These are phyloP conservation scores for Ilex aquifolium DNA, from an alignment of 257 asterid genomes.

Conservation along the genomic window DNA sequence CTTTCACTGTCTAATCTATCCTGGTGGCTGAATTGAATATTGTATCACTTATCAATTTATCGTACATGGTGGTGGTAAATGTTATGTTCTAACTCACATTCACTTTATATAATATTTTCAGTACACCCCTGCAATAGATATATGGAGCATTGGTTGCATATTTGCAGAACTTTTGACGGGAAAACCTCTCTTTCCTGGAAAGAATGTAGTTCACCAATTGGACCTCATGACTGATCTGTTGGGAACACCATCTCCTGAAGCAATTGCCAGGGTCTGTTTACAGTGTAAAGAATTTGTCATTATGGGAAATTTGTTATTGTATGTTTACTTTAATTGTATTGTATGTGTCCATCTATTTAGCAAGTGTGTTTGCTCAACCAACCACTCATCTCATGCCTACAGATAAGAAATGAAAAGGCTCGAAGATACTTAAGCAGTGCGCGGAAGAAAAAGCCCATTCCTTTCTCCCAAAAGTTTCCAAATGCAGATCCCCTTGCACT, in stretches of 20 bases:
- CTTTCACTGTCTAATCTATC: background rate
- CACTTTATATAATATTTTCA: conserved; percentile 13
- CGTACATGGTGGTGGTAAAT: background rate
- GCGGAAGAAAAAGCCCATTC: background rate
- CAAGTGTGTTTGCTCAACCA: conserved; percentile 14
- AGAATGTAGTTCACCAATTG: conserved; percentile 94
- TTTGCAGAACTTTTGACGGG: conserved; percentile 91
- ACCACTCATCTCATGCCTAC: conserved; percentile 12
- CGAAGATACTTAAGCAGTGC: background rate
- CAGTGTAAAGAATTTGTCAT: background rate
- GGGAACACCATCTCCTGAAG: conserved; percentile 90
- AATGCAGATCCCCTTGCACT: background rate
- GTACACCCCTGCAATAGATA: conserved; percentile 98
- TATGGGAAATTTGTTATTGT: background rate
- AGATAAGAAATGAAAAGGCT: conserved; percentile 4
- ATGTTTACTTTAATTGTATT: background rate
- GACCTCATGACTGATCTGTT: conserved; percentile 90
- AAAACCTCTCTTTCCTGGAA: conserved; percentile 92
- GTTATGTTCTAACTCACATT: background rate
- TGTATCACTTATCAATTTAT: too few species aligned
- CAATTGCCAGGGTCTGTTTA: conserved; percentile 72
- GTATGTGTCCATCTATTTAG: background rate
- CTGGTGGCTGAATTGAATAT: background rate
- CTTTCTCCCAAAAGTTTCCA: background rate
- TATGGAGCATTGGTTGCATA: conserved; percentile 98